phyloP scores from a whole-genome alignment of 2,329 filamentous ascomycete genomes.

The Pseudogymnoascus sp. region DNA sequence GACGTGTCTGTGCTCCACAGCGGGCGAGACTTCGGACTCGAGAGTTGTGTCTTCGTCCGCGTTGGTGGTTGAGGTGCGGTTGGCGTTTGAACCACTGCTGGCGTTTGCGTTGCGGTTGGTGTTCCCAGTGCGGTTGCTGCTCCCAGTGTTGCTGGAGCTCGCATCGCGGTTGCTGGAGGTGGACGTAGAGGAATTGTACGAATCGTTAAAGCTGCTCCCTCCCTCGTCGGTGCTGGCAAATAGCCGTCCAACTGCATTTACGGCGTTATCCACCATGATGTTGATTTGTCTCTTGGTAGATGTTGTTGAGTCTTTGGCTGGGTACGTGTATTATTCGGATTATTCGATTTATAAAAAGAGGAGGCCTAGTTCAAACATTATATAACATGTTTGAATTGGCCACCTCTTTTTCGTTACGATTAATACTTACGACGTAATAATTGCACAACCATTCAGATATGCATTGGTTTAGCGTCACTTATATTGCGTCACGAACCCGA shows the following conservation, averaged over 20 bases:
- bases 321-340: background rate
- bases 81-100: background rate
- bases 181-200: background rate
- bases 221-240: constrained; percentile 13
- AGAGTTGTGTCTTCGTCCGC: constrained; percentile 15
- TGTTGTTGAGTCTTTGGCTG: background rate
- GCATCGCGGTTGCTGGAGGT: background rate
- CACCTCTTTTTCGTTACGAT: background rate
- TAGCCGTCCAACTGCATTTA: constrained; percentile 15
- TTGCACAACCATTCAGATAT: background rate
- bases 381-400: background rate
- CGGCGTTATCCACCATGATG: constrained; percentile 18
- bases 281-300: background rate
- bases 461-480: background rate
- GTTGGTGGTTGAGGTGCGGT: background rate
- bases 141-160: background rate
- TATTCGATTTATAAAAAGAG: background rate
- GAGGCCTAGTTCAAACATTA: background rate
- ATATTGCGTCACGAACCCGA: background rate
- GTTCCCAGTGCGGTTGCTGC: background rate
- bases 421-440: background rate
- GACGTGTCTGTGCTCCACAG: constrained; percentile 18
- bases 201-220: background rate
- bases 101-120: background rate
- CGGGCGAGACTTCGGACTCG: constrained; percentile 13